Evolutionary conservation across 305 asterid genomes (phyloP).

Genomic region (Euphrasia arctica): DNA sequence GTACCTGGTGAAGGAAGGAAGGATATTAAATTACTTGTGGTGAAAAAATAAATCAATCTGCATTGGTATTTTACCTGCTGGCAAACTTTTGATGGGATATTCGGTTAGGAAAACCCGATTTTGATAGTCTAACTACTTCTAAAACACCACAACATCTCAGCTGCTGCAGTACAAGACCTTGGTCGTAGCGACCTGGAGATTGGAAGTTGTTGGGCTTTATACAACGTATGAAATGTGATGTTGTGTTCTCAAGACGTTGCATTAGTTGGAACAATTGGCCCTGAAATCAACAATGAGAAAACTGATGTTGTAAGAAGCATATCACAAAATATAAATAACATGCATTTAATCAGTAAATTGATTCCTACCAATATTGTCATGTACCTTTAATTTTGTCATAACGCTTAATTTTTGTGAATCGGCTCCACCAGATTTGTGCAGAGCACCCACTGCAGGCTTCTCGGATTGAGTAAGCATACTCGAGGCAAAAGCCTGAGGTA

Average conservation of each 20-base stretch:
- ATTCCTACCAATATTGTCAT: not conserved
- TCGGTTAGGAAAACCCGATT: conserved; percentile 97
- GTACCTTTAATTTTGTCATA: conserved; percentile 89
- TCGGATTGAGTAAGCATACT: conserved; percentile 81
- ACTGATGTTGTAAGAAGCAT: not conserved
- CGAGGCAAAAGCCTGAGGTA: conserved; percentile 93
- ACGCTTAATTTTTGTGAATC: conserved; percentile 98
- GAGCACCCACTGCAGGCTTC: conserved; percentile 86
- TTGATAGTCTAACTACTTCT: conserved; percentile 98
- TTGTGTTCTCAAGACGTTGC: conserved; percentile 94
- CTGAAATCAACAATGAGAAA: conserved; percentile 39
- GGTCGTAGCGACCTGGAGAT: conserved; percentile 88
- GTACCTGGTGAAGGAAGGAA: conserved; percentile 51
- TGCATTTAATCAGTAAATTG: not conserved
- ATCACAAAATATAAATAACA: not conserved
- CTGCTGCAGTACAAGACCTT: conserved; percentile 90
- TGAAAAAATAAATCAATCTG: not conserved
- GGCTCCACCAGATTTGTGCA: conserved; percentile 94
- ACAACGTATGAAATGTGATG: conserved; percentile 99
- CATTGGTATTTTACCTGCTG: conserved; percentile 51
- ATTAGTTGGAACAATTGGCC: conserved; percentile 90
- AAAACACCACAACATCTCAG: conserved; percentile 96
- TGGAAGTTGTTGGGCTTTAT: conserved; percentile 92
- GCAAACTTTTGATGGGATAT: conserved; percentile 97
- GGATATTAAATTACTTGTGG: conserved; percentile 20